These are phyloP conservation scores for Schwanniomyces occidentalis DNA, from an alignment of 805 yeast species.

Conservation along the genomic window DNA sequence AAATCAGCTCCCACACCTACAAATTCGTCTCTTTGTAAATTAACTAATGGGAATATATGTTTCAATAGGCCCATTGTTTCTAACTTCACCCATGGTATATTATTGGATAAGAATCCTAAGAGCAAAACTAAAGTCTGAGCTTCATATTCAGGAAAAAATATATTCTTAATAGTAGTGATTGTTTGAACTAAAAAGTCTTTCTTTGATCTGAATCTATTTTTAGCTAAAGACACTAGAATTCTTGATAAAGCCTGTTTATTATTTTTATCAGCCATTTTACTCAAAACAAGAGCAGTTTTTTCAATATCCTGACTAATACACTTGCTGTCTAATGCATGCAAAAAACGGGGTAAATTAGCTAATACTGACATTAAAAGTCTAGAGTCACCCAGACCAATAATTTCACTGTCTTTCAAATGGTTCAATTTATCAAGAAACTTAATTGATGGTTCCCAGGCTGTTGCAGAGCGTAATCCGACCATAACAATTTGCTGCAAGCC, in stretches of 20 bases:
- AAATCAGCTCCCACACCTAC: conserved; percentile 92
- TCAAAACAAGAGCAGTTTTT: conserved; percentile 46
- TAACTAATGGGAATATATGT: conserved; percentile 72
- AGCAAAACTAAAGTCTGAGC: conserved; percentile 75
- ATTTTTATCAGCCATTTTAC: conserved; percentile 58
- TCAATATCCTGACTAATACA: conserved; percentile 49
- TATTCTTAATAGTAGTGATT: conserved; percentile 63
- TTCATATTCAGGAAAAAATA: conserved; percentile 72
- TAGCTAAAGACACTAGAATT: conserved; percentile 73
- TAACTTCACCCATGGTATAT: conserved; percentile 70
- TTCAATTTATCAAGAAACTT: conserved; percentile 72
- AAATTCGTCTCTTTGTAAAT: conserved; percentile 75
- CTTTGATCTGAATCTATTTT: conserved; percentile 82
- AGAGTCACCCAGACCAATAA: conserved; percentile 70
- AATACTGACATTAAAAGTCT: conserved; percentile 72
- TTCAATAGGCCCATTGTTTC: conserved; percentile 80
- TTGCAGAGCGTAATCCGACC: conserved; percentile 81
- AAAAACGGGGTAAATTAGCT: conserved; percentile 79
- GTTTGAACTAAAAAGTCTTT: conserved; percentile 85
- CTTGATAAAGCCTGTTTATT: conserved; percentile 63
- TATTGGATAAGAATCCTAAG: conserved; percentile 78
- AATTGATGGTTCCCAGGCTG: conserved; percentile 76
- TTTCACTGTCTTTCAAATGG: conserved; percentile 64
- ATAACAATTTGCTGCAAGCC: conserved; percentile 80
- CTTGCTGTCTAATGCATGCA: conserved; percentile 68